phyloP scores from a whole-genome alignment of 495 filamentous ascomycete genomes.

The Lepidopterella palustris region DNA sequence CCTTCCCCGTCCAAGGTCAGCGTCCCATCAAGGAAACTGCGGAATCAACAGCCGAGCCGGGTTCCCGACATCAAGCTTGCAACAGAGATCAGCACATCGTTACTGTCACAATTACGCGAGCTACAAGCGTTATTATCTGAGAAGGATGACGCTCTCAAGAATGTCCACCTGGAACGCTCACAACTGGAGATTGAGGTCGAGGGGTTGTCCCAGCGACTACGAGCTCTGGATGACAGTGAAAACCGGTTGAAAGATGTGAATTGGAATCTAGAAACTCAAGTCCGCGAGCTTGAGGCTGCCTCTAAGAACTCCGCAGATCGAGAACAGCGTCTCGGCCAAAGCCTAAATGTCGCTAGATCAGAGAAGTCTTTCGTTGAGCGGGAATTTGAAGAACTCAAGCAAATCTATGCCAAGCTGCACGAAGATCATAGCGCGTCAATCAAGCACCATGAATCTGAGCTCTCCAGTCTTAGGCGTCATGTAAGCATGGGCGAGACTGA shows the following conservation, averaged over 20 bases:
- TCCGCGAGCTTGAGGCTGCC: constrained; percentile 68
- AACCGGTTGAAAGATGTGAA: constrained; percentile 95
- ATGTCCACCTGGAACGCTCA: constrained; percentile 63
- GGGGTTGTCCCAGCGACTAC: constrained; percentile 68
- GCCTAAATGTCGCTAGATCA: constrained; percentile 56
- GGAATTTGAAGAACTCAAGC: constrained; percentile 82
- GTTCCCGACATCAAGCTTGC: constrained; percentile 95
- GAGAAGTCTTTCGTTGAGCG: constrained; percentile 73
- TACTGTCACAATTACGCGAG: constrained; percentile 82
- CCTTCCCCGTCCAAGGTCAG: constrained; percentile 84
- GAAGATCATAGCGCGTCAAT: constrained; percentile 70
- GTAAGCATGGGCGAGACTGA: constrained; percentile 70
- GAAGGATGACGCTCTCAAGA: constrained; percentile 77
- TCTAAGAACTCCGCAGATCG: constrained; percentile 66
- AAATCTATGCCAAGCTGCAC: constrained; percentile 63
- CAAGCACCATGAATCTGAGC: constrained; percentile 83
- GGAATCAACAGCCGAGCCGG: constrained; percentile 80
- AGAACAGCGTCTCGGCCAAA: constrained; percentile 70
- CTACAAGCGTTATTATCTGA: constrained; percentile 76
- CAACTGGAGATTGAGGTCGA: constrained; percentile 76
- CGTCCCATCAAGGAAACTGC: constrained; percentile 74
- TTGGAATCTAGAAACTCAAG: constrained; percentile 86
- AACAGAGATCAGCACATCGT: constrained; percentile 85
- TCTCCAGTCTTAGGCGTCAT: constrained; percentile 69
- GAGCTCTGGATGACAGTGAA: constrained; percentile 82